Base-by-base conservation (phyloP, 78 protist species). In the Fonticula alba region DNA sequence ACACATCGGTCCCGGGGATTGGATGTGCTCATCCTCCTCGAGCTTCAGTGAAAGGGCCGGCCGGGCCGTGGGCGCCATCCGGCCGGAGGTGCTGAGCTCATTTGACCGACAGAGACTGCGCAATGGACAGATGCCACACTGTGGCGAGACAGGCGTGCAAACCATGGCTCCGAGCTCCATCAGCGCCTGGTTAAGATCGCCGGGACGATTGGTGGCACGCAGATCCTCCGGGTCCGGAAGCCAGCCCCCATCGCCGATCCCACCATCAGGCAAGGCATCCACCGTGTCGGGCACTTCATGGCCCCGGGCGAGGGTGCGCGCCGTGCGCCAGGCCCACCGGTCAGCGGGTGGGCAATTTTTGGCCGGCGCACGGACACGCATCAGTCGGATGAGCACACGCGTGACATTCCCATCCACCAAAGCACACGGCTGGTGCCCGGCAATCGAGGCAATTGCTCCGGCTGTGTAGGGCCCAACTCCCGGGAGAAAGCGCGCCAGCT, bases 101-200 rank as follows among this genome's bases (percentile, higher is more conserved):
- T 26, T 50, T 11, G 22, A 7, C 14, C 47, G 61, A 33, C 31
- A 19, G 56, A 49, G 71, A 75, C 56, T 41, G 9, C 19, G 20
- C 22, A 85, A 32, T 5, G 86, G 86, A 41, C 87, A 85, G 15
- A n/a, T 27, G 15, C 27, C 32, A 38, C 87, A 85, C 26, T 24
- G 29, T 20, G 86, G 84, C 6, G 58, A 62, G 32, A 41, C 32
- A 7, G 79, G 77, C 0, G 79, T 56, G 71, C 92, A 85, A 3
- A 76, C 36, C 33, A 75, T 76, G 0, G 92, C 92, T 15, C 92
- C 92, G 1, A 85, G 57, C 57, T 85, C 92, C 92, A 85, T 85
- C 13, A 85, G 14, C 6, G 92, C 79, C 61, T 85, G 87, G 60
- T 75, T 80, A 58, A 79, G 73, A 15, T 62, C 71, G 19, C 86